Evolutionary conservation across 2,329 filamentous ascomycete genomes (phyloP).

Genomic region (Monilinia aucupariae): DNA sequence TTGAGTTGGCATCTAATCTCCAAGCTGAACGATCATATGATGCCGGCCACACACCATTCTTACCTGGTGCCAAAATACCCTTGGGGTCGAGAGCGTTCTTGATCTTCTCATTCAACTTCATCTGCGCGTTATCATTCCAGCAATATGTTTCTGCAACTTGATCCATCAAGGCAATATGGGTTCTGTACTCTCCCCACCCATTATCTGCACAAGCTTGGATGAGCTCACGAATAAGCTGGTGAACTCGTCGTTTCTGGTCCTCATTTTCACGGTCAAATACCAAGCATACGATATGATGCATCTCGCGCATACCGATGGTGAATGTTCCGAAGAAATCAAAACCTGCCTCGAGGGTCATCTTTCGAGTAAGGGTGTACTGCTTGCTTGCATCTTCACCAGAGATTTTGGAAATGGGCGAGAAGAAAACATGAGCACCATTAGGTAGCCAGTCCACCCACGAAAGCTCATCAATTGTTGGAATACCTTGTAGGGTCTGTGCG

Average conservation of each 20-base stretch:
- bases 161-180: constrained; percentile 43
- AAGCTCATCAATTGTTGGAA: constrained; percentile 33
- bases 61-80: constrained; percentile 43
- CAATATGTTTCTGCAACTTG: constrained; percentile 43
- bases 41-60: constrained; percentile 37
- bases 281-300: constrained; percentile 52
- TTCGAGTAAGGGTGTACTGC: constrained; percentile 41
- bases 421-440: constrained; percentile 48
- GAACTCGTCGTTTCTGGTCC: constrained; percentile 37
- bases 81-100: constrained; percentile 46
- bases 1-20: constrained; percentile 9
- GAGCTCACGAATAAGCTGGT: constrained; percentile 38
- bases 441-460: constrained; percentile 47
- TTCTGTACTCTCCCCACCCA: constrained; percentile 44
- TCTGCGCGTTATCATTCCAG: constrained; percentile 39
- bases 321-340: constrained; percentile 49
- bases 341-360: constrained; percentile 39
- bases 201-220: constrained; percentile 39
- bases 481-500: constrained; percentile 32
- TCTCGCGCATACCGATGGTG: constrained; percentile 45
- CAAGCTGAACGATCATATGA: constrained; percentile 18
- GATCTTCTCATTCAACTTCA: constrained; percentile 42
- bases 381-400: constrained; percentile 43
- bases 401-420: constrained; percentile 48
- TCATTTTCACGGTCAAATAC: constrained; percentile 45